These are phyloP conservation scores for Larix kaempferi DNA, from an alignment of 75 land plant species.

Conservation along the genomic window DNA sequence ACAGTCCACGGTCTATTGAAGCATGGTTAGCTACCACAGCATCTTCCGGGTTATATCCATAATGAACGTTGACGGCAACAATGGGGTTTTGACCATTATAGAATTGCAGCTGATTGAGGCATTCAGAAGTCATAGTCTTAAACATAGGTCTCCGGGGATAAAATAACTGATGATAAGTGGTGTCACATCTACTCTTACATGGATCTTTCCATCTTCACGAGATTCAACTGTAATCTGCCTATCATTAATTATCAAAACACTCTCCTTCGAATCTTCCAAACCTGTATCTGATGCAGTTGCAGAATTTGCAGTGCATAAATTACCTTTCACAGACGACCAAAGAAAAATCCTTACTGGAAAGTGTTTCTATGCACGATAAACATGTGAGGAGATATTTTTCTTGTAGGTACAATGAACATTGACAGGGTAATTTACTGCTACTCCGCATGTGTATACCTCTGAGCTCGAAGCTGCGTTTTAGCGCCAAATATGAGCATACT, in stretches of 20 bases:
- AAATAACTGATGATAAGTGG: too few relatives aligned
- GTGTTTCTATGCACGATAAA: not conserved
- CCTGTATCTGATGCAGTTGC: constrained; percentile 8
- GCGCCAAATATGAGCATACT: too few relatives aligned
- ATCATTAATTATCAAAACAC: constrained; percentile 20
- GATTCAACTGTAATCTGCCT: constrained; percentile 39
- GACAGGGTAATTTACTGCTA: not conserved
- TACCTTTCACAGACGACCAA: not conserved
- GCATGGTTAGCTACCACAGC: too few relatives aligned
- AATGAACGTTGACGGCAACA: too few relatives aligned
- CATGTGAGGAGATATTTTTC: not conserved
- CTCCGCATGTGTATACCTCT: not conserved
- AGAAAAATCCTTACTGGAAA: not conserved
- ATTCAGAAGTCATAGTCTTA: too few relatives aligned
- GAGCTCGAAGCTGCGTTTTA: too few relatives aligned
- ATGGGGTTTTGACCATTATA: too few relatives aligned
- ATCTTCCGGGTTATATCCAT: too few relatives aligned
- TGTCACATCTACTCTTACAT: too few relatives aligned
- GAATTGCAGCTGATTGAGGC: too few relatives aligned
- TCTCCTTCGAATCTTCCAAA: constrained; percentile 20
- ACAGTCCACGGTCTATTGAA: too few relatives aligned
- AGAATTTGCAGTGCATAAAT: constrained; percentile 1
- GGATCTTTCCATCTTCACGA: constrained; percentile 38
- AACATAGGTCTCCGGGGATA: too few relatives aligned
- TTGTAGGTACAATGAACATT: constrained; percentile 3